Evolutionary conservation across 768 basidiomycete genomes (phyloP).

Genomic region (Suillus variegatus): DNA sequence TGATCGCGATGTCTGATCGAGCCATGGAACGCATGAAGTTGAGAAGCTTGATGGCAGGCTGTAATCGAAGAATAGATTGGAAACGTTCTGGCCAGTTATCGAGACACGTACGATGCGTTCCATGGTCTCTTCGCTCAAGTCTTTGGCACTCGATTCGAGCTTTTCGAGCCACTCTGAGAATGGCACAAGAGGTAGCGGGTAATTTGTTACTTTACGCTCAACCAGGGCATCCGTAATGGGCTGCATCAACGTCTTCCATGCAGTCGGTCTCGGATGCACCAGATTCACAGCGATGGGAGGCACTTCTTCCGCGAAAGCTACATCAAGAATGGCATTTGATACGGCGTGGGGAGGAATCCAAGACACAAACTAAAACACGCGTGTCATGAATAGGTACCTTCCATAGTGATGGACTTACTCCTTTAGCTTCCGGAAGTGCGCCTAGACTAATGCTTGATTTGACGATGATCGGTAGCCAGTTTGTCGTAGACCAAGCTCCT

Average conservation of each 20-base stretch:
- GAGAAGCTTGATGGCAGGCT: slow-evolving; percentile 34
- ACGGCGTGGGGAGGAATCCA: slow-evolving; percentile 23
- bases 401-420: slow-evolving; percentile 18
- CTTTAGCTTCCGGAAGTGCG: slow-evolving; percentile 25
- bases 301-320: slow-evolving; percentile 14
- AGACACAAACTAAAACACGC: slow-evolving; percentile 12
- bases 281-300: slow-evolving; percentile 22
- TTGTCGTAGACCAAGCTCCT: slow-evolving; percentile 45
- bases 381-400: not conserved
- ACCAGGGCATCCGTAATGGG: slow-evolving; percentile 14
- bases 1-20: slow-evolving; percentile 14
- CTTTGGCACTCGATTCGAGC: slow-evolving; percentile 14
- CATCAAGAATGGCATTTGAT: slow-evolving; percentile 19
- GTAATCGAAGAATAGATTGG: not conserved
- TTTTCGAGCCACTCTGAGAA: slow-evolving; percentile 28
- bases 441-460: slow-evolving; percentile 31
- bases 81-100: not conserved
- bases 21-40: slow-evolving; percentile 26
- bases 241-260: slow-evolving; percentile 19
- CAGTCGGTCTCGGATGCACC: slow-evolving; percentile 25
- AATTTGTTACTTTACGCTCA: not conserved
- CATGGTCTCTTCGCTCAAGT: slow-evolving; percentile 22
- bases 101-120: slow-evolving; percentile 25
- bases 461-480: slow-evolving; percentile 50
- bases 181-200: slow-evolving; percentile 27